A percentile compares a stretch with the other conserved stretches of the same genome.
phyloP scores from a whole-genome alignment of 495 filamentous ascomycete species.

The Aspergillus campestris region DNA sequence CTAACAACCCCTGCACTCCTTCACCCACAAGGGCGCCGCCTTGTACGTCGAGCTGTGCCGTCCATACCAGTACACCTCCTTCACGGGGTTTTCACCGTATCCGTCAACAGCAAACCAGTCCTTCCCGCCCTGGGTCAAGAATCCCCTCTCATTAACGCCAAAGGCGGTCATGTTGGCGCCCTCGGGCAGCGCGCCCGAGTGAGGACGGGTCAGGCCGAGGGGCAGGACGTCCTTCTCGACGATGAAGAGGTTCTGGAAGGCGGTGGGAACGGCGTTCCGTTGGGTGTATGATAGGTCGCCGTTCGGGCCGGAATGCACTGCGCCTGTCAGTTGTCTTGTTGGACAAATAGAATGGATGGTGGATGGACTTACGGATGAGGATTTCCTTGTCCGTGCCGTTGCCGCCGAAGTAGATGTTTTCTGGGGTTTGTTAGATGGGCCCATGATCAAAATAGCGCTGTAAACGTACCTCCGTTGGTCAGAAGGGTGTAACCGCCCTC shows the following conservation, averaged over 20 bases:
- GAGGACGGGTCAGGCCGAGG: neutral
- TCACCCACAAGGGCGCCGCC: neutral
- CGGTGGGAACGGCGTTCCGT: neutral
- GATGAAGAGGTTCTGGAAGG: neutral
- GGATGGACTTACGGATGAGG: neutral
- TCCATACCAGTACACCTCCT: neutral
- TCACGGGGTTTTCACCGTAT: slow-evolving; percentile 1
- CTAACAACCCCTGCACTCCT: slow-evolving; percentile 1
- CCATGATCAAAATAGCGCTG: neutral
- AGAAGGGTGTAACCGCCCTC: slow-evolving; percentile 2
- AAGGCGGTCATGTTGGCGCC: neutral
- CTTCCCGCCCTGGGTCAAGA: neutral
- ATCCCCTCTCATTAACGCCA: neutral
- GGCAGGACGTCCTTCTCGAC: neutral
- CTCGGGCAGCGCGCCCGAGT: neutral
- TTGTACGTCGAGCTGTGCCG: slow-evolving; percentile 1
- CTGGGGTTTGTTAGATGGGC: neutral
- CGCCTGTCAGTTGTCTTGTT: neutral
- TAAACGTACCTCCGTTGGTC: slow-evolving; percentile 2
- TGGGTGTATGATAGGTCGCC: neutral
- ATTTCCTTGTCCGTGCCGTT: neutral
- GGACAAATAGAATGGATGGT: neutral
- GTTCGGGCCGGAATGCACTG: neutral
- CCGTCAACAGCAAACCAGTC: neutral
- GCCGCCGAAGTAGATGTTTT: neutral